Evolutionary conservation across 768 basidiomycete genomes (phyloP).

Genomic region (Xanthoconium purpureum): DNA sequence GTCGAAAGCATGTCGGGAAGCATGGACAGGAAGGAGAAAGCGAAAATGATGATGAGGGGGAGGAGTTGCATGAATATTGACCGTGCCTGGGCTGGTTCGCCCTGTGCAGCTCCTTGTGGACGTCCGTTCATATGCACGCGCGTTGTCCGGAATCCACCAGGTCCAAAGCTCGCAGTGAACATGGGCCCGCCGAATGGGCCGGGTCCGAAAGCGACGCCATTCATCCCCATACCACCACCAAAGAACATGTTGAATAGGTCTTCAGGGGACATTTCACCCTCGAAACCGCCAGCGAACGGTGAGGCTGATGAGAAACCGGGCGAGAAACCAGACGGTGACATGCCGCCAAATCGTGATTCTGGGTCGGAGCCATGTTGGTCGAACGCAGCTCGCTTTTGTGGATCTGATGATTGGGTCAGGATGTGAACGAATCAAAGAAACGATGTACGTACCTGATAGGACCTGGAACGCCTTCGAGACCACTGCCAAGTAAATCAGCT

Average conservation of each 20-base stretch:
- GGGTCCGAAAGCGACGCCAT: slow-evolving; percentile 52
- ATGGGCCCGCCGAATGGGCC: slow-evolving; percentile 50
- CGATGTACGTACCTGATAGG: slow-evolving; percentile 57
- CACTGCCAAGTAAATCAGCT: slow-evolving; percentile 49
- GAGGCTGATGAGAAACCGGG: slow-evolving; percentile 49
- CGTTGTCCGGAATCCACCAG: slow-evolving; percentile 76
- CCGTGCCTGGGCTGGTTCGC: slow-evolving; percentile 45
- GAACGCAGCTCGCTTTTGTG: slow-evolving; percentile 84
- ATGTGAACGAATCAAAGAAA: not conserved
- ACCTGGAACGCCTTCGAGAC: slow-evolving; percentile 98
- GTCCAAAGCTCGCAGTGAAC: slow-evolving; percentile 77
- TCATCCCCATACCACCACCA: slow-evolving; percentile 52
- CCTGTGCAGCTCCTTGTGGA: slow-evolving; percentile 34
- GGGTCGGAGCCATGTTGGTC: slow-evolving; percentile 88
- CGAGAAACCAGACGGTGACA: slow-evolving; percentile 52
- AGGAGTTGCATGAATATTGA: slow-evolving; percentile 73
- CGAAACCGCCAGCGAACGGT: slow-evolving; percentile 57
- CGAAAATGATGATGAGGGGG: slow-evolving; percentile 80
- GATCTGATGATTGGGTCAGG: slow-evolving; percentile 44
- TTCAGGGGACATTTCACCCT: slow-evolving; percentile 89
- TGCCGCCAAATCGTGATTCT: slow-evolving; percentile 74
- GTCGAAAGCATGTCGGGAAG: slow-evolving; percentile 74
- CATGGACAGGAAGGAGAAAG: slow-evolving; percentile 78
- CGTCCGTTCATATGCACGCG: slow-evolving; percentile 46
- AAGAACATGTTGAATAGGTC: slow-evolving; percentile 99